These are phyloP conservation scores for Gracilaria vermiculophylla DNA, from an alignment of 23 red algal genomes.

Conservation along the genomic window DNA sequence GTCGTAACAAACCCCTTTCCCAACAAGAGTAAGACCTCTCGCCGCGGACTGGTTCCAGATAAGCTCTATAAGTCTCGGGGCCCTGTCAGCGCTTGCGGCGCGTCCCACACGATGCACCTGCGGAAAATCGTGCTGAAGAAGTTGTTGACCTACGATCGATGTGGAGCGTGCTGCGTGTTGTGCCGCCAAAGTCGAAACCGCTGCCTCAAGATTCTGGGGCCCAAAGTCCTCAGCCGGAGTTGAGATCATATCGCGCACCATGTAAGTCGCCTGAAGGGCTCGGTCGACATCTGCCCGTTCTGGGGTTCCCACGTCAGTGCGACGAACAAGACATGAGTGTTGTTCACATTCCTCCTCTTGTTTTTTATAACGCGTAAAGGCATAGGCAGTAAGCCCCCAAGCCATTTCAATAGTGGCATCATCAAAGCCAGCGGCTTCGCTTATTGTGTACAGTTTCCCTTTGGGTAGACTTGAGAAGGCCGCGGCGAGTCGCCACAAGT, in stretches of 20 bases:
- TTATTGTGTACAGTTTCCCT: conserved; percentile 27
- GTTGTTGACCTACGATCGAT: conserved; percentile 74
- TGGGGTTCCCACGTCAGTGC: background rate
- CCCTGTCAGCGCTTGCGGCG: conserved; percentile 59
- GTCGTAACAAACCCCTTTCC: conserved; percentile 95
- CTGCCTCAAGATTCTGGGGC: conserved; percentile 76
- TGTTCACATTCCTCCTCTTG: background rate
- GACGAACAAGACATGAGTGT: conserved; percentile 24
- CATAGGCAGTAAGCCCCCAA: conserved; percentile 42
- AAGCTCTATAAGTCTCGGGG: conserved; percentile 83
- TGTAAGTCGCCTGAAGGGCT: conserved; percentile 64
- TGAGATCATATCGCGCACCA: conserved; percentile 92
- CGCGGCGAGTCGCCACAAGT: conserved; percentile 38
- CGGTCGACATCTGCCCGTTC: conserved; percentile 66
- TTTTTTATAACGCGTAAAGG: conserved; percentile 59
- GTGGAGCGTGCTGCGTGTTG: conserved; percentile 47
- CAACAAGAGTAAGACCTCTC: conserved; percentile 69
- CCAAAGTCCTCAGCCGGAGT: conserved; percentile 90
- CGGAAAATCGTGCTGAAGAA: conserved; percentile 76
- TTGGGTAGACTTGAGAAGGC: conserved; percentile 38
- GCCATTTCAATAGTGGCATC: conserved; percentile 28
- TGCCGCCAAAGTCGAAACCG: conserved; percentile 60
- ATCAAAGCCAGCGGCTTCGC: conserved; percentile 2
- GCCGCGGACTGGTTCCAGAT: conserved; percentile 43
- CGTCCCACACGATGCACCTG: conserved; percentile 93